These are phyloP conservation scores for Colletotrichum plurivorum DNA, from an alignment of 2,329 filamentous ascomycete species.

Conservation along the genomic window DNA sequence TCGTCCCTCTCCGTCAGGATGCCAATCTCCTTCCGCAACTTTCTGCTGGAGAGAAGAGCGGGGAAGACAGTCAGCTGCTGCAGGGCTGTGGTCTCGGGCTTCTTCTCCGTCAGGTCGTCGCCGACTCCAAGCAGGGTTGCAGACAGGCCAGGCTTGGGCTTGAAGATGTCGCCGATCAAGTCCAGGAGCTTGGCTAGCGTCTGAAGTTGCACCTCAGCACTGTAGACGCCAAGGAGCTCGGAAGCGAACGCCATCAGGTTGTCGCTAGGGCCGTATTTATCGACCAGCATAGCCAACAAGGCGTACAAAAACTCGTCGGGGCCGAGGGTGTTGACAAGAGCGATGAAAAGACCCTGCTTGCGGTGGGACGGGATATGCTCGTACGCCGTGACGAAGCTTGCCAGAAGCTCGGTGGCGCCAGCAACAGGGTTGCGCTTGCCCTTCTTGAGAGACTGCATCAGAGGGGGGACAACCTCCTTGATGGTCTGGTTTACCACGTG, in stretches of 20 bases:
- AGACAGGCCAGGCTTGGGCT: constrained; percentile 81
- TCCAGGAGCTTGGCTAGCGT: constrained; percentile 84
- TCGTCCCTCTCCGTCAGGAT: constrained; percentile 73
- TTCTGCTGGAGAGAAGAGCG: constrained; percentile 70
- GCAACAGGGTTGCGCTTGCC: constrained; percentile 83
- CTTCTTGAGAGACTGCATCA: constrained; percentile 87
- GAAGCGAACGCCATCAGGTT: constrained; percentile 81
- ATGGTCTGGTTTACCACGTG: constrained; percentile 97
- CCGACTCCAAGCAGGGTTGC: constrained; percentile 76
- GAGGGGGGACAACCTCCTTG: constrained; percentile 90
- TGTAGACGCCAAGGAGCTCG: constrained; percentile 80
- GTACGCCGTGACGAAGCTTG: constrained; percentile 96
- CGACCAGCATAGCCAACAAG: constrained; percentile 89
- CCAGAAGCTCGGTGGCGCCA: constrained; percentile 89
- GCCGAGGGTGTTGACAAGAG: constrained; percentile 87
- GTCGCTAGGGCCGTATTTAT: constrained; percentile 86
- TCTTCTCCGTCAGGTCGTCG: constrained; percentile 59
- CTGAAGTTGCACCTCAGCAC: constrained; percentile 81
- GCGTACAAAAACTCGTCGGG: constrained; percentile 90
- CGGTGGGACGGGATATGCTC: constrained; percentile 94
- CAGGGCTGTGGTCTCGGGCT: constrained; percentile 58
- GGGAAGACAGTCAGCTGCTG: constrained; percentile 71
- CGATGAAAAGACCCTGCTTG: constrained; percentile 84
- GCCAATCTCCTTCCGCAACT: constrained; percentile 68
- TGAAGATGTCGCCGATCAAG: constrained; percentile 81